Evolutionary conservation across 2,329 filamentous ascomycete genomes (phyloP).

Genomic region (Colletotrichum cordylinicola): DNA sequence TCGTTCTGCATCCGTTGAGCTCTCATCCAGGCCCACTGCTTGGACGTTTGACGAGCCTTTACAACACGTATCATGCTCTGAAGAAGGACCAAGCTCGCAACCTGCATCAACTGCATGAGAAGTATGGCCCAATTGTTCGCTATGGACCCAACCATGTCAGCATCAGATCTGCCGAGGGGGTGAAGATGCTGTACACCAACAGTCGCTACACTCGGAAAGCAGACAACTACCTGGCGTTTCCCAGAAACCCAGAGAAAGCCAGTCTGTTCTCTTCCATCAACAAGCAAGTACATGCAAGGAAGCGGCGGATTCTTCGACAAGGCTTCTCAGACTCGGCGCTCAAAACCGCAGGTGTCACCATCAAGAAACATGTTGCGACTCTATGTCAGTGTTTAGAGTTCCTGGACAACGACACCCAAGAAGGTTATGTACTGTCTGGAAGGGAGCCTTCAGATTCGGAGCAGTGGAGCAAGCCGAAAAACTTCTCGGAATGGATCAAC

Average conservation of each 20-base stretch:
- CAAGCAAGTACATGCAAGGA: slow-evolving; percentile 5
- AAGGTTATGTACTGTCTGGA: background rate
- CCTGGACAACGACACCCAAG: background rate
- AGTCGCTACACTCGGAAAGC: background rate
- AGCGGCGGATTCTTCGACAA: background rate
- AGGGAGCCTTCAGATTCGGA: background rate
- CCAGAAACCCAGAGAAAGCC: background rate
- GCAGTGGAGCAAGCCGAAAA: background rate
- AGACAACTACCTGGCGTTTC: background rate
- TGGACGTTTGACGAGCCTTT: background rate
- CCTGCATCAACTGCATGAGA: background rate
- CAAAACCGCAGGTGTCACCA: background rate
- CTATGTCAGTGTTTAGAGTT: slow-evolving; percentile 7
- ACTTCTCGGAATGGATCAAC: slow-evolving; percentile 6
- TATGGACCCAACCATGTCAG: slow-evolving; percentile 12
- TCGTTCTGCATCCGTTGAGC: background rate
- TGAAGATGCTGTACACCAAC: slow-evolving; percentile 1
- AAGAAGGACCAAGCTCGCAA: slow-evolving; percentile 7
- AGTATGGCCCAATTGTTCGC: background rate
- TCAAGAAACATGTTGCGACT: slow-evolving; percentile 1
- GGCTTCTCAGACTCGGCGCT: slow-evolving; percentile 6
- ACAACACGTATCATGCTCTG: slow-evolving; percentile 6
- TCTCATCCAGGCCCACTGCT: background rate
- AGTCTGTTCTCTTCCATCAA: slow-evolving; percentile 4
- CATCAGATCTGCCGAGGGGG: background rate